Base-by-base conservation (phyloP, 768 basidiomycete species). In the Boletus tomentosulus region DNA sequence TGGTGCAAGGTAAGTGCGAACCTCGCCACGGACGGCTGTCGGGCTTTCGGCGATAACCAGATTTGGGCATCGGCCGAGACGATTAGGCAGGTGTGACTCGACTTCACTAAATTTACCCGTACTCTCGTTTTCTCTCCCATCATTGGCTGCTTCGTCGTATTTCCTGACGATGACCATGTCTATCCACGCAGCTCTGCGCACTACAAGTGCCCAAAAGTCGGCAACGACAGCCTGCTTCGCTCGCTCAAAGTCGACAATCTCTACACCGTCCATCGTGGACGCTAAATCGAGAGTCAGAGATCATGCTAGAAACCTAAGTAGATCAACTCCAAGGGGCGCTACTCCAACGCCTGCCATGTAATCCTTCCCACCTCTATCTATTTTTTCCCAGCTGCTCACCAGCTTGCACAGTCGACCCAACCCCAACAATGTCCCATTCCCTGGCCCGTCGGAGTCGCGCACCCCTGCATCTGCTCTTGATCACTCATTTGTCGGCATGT, bases 401-500 rank as follows among this genome's bases (percentile, higher is more conserved):
- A 9, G 68, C 83, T 82, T 46, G 74, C 82, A n/a, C 83, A 60
- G 78, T 51, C 61, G 58, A 37, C 80, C 81, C 9, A 63, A 71
- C n/a, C 74, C 61, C 51, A 71, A 67, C 52, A 64, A 72, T 59
- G 63, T 74, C 42, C 68, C 71, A 12, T 67, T 70, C 55, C 66
- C 75, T 51, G 60, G 70, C 1, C 68, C 69, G 25, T 57, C 70
- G 34, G 66, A 70, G 10, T 63, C 73, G 3, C 61, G 73, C 28
- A 76, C 79, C 1, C 76, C 75, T 57, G 72, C 74, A 22, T 77
- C 77, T 39, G 77, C 76, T 38, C 72, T 89, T 55, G 92, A 94
- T 68, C 79, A 85, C 63, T 86, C 89, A 8, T 98, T 99, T 66
- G 80, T 98, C 51, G 97, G 96, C 46, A 81, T 95, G 70, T 92